Evolutionary conservation across 2,329 filamentous ascomycete species (phyloP).

Genomic region (Sarocladium kiliense): DNA sequence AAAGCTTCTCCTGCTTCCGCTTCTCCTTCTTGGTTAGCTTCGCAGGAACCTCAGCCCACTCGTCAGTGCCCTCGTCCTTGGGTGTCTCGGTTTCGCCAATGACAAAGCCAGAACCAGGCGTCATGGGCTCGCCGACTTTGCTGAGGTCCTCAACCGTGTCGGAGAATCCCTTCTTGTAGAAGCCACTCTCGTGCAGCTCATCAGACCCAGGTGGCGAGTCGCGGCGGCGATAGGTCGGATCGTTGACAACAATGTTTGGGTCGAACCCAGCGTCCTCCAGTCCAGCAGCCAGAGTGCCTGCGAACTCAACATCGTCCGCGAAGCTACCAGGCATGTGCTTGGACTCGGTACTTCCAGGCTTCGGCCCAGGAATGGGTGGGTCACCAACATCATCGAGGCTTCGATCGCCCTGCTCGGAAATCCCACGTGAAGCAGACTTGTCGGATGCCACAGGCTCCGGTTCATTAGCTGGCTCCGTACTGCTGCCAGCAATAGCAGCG

Average conservation of each 20-base stretch:
- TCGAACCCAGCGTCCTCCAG: constrained; percentile 66
- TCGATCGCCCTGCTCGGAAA: constrained; percentile 10
- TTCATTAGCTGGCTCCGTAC: constrained; percentile 29
- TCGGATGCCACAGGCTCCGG: constrained; percentile 20
- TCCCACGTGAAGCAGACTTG: background rate
- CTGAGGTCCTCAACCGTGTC: constrained; percentile 31
- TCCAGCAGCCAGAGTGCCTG: constrained; percentile 63
- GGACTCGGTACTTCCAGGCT: constrained; percentile 42
- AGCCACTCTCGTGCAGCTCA: constrained; percentile 32
- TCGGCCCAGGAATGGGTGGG: constrained; percentile 52
- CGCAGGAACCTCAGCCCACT: constrained; percentile 18
- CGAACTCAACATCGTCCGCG: constrained; percentile 63
- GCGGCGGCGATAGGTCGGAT: constrained; percentile 57
- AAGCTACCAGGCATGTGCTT: constrained; percentile 61
- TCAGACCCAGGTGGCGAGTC: constrained; percentile 59
- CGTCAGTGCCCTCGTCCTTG: constrained; percentile 22
- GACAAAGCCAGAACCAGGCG: constrained; percentile 29
- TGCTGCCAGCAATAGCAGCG: constrained; percentile 41
- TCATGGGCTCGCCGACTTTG: background rate
- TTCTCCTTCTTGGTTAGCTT: constrained; percentile 44
- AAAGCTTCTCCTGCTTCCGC: constrained; percentile 40
- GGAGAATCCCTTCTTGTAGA: constrained; percentile 44
- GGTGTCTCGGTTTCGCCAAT: constrained; percentile 35
- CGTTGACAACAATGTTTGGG: constrained; percentile 63
- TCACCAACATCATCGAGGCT: constrained; percentile 34